Percentiles rank a stretch among this genome's conserved stretches.
phyloP scores from a whole-genome alignment of 192 early-diverging fungal genomes.

The Pilaira anomala region DNA sequence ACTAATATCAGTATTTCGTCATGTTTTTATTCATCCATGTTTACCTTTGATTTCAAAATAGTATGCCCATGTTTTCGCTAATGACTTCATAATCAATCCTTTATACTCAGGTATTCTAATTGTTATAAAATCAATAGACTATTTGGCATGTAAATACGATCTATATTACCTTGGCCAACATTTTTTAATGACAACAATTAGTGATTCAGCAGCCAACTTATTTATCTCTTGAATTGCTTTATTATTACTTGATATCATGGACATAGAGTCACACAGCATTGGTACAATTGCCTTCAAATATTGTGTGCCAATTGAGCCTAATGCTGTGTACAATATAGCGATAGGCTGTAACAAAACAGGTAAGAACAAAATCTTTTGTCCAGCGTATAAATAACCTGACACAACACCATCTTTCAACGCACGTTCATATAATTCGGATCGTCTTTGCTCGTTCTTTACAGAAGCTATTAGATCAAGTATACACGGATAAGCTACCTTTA shows the following conservation, averaged over 20 bases:
- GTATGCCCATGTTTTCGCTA: conserved; percentile 16
- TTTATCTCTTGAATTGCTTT: not conserved
- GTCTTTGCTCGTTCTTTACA: not conserved
- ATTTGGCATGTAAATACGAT: too few relatives aligned
- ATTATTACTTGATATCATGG: conserved; percentile 4
- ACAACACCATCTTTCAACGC: conserved; percentile 17
- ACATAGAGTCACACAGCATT: conserved; percentile 5
- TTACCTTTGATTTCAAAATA: conserved; percentile 1
- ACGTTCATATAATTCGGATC: conserved; percentile 10
- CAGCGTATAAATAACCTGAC: conserved; percentile 3
- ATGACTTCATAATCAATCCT: conserved; percentile 9
- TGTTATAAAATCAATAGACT: not conserved
- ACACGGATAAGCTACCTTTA: conserved; percentile 19
- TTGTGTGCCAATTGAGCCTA: not conserved
- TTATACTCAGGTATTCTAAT: conserved; percentile 6
- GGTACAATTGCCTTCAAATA: conserved; percentile 14
- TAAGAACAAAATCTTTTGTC: conserved; percentile 10
- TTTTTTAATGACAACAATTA: not conserved
- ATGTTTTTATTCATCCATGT: not conserved
- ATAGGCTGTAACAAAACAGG: not conserved
- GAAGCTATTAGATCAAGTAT: conserved; percentile 13
- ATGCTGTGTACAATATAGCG: not conserved
- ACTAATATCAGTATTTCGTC: not conserved
- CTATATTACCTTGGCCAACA: conserved; percentile 20
- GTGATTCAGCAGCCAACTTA: not conserved